Conservation (phyloP, 768 basidiomycete species). For the Calvatia gigantea region DNA sequence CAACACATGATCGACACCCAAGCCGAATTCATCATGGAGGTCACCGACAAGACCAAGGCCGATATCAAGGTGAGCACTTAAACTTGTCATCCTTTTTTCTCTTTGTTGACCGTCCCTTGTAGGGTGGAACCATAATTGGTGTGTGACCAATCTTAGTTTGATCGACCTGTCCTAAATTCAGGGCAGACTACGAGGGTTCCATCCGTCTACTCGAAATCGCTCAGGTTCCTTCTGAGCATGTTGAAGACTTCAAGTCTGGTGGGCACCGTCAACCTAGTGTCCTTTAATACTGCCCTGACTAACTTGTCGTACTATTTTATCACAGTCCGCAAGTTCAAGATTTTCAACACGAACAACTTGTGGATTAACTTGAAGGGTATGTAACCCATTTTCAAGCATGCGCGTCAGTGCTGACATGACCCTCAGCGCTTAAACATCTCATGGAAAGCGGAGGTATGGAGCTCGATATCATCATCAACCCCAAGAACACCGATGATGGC, state of each 20-base stretch:
- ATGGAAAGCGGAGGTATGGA: constrained; percentile 87
- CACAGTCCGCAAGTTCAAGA: constrained; percentile 85
- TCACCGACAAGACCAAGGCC: constrained; percentile 88
- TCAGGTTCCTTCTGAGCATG: constrained; percentile 89
- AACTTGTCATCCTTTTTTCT: background rate
- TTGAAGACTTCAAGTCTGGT: constrained; percentile 91
- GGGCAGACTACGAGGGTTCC: constrained; percentile 74
- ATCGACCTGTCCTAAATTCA: background rate
- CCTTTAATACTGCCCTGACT: background rate
- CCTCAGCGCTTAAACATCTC: constrained; percentile 78
- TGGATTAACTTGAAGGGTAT: constrained; percentile 77
- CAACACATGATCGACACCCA: constrained; percentile 74
- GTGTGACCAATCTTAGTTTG: constrained; percentile 6
- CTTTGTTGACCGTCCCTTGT: constrained; percentile 49
- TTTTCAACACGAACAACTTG: constrained; percentile 85
- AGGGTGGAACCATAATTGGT: constrained; percentile 85
- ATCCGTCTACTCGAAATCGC: constrained; percentile 91
- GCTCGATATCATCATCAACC: constrained; percentile 94
- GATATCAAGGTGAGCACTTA: constrained; percentile 34
- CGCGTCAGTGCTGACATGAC: background rate
- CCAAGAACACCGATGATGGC: constrained; percentile 83
- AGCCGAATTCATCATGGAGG: constrained; percentile 84
- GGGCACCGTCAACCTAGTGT: constrained; percentile 12
- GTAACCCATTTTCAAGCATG: background rate
- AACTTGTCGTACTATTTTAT: constrained; percentile 10